Base-by-base conservation (phyloP, 257 asterid species). In the Oldenlandia corymbosa region DNA sequence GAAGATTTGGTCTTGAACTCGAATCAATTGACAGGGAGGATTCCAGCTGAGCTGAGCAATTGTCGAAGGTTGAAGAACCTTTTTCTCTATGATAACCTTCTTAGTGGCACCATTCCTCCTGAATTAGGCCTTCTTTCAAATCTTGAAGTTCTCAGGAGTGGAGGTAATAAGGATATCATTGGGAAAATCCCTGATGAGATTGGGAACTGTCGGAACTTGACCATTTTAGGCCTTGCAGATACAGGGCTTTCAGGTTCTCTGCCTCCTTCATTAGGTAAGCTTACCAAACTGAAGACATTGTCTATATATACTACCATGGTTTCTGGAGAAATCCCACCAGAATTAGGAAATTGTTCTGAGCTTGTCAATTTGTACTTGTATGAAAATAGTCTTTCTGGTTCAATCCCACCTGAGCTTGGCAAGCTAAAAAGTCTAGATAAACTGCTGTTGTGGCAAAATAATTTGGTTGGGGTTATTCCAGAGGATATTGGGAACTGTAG, bases 341-440 rank as follows among this genome's bases (percentile, higher is more conserved):
- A 68, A 42, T 43, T 79, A 46, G 79, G 84, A 21, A 76, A 79
- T 24, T 79, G 84, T 68, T 62, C 79, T 50, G 84, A 67, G 73
- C 84, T 79, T 69, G 84, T 76, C 23, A 73, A 76, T 24, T 68
- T 79, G 71, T 79, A 73, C 65, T 54, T 79, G 62, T 79, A 79
- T 68, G 79, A 76, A 36, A 79, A 79, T 65, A 73, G 73, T 50
- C 81, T 79, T 21, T 76, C 84, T 58, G 84, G 81, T 64, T 50
- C 79, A 65, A 67, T 79, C 57, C 84, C 84, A 26, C 51, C 73
- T 4, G 84, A 79, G 73, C 54, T 79, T 14, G 81, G 84, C 2
- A 76, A 55, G 31, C 76, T 79, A 3, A 36, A 24, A 26, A 79
- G 73, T 41, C 74, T 79, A 5, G 79, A 77, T 17, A 68, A 73